phyloP scores from a whole-genome alignment of 768 basidiomycete species.

The Terana coerulea region DNA sequence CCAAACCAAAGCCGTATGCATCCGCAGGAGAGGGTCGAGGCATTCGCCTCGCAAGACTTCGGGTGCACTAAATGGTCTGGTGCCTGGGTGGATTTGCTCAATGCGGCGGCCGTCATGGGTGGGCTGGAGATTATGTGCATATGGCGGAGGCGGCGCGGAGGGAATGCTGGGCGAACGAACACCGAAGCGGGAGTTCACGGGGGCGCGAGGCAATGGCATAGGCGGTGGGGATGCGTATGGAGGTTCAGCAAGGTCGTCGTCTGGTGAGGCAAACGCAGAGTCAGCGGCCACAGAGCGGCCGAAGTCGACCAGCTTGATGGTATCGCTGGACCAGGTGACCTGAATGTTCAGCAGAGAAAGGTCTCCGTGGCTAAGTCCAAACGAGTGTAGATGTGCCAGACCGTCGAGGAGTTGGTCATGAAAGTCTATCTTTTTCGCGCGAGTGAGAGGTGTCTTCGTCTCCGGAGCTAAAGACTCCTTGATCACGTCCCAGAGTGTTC shows the following conservation, averaged over 20 bases:
- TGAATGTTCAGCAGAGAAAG: constrained; percentile 79
- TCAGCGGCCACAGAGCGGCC: constrained; percentile 76
- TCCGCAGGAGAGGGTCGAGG: constrained; percentile 74
- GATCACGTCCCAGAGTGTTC: constrained; percentile 77
- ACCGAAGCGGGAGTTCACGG: constrained; percentile 18
- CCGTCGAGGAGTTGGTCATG: constrained; percentile 86
- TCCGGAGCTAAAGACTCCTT: constrained; percentile 29
- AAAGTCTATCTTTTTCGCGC: constrained; percentile 63
- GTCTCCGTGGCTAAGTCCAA: constrained; percentile 78
- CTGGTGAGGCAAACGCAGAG: constrained; percentile 61
- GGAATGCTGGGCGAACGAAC: constrained; percentile 20
- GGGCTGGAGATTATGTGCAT: constrained; percentile 18
- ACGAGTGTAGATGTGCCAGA: constrained; percentile 75
- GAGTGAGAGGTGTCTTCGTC: constrained; percentile 42
- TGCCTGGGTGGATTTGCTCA: constrained; percentile 83
- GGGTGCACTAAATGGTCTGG: constrained; percentile 78
- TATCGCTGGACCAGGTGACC: constrained; percentile 61
- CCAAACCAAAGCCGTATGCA: constrained; percentile 84
- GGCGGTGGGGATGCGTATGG: constrained; percentile 48
- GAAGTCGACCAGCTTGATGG: constrained; percentile 82
- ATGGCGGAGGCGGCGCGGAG: constrained; percentile 19
- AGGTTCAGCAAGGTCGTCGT: constrained; percentile 65
- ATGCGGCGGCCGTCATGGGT: constrained; percentile 31
- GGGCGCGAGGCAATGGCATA: constrained; percentile 19
- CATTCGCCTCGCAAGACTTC: constrained; percentile 81